Evolutionary conservation across 2,329 filamentous ascomycete species (phyloP).

Genomic region (Aspergillus sp.): DNA sequence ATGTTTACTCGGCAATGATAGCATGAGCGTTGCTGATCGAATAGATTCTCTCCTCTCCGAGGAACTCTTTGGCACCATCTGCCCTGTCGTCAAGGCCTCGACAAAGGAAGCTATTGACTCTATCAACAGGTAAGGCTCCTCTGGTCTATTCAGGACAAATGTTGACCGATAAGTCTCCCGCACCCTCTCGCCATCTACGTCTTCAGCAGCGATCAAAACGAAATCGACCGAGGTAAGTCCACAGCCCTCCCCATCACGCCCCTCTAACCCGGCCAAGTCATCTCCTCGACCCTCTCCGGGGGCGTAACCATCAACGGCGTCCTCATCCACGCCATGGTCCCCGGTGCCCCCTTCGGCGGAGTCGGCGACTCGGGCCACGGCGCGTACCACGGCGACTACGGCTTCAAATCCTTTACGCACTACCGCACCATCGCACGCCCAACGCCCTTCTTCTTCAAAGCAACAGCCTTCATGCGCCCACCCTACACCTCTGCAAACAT

Average conservation of each 20-base stretch:
- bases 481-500: slow-evolving; percentile 14
- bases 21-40: too few relatives aligned
- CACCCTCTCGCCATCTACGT: slow-evolving; percentile 50
- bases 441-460: slow-evolving; percentile 5
- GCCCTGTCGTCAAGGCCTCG: slow-evolving; percentile 44
- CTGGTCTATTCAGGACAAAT: not conserved
- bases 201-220: slow-evolving; percentile 42
- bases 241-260: not conserved
- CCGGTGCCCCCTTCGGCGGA: slow-evolving; percentile 17
- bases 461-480: slow-evolving; percentile 9
- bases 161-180: slow-evolving; percentile 31
- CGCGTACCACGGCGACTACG: slow-evolving; percentile 18
- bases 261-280: not conserved
- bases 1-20: not conserved
- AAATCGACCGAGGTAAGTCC: slow-evolving; percentile 33
- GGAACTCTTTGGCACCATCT: slow-evolving; percentile 53
- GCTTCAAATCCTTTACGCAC: slow-evolving; percentile 26
- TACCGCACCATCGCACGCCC: slow-evolving; percentile 29
- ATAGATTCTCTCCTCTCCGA: slow-evolving; percentile 48
- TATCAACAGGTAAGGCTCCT: not conserved
- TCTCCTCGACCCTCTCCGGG: slow-evolving; percentile 15
- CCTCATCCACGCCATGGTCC: slow-evolving; percentile 16
- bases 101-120: slow-evolving; percentile 12
- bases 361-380: slow-evolving; percentile 18
- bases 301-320: slow-evolving; percentile 20